phyloP scores from a whole-genome alignment of 2,329 filamentous ascomycete genomes.

The Cladosporium phlei region DNA sequence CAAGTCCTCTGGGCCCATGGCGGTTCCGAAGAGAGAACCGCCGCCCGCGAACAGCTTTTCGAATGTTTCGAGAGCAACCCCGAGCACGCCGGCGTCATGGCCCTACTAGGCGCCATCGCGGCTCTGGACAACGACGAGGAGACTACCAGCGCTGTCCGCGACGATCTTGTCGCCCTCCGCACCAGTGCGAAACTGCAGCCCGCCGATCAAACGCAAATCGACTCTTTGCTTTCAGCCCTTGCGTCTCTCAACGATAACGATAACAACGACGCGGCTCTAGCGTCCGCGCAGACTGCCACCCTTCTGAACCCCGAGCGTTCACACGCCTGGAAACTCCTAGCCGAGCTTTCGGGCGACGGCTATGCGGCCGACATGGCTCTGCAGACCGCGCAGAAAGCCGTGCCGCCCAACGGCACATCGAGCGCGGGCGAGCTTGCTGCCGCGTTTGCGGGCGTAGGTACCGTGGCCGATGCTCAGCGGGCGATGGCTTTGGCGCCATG shows the following conservation, averaged over 20 bases:
- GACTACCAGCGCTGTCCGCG: constrained; percentile 71
- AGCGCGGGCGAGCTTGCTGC: constrained; percentile 64
- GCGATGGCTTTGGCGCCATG: constrained; percentile 80
- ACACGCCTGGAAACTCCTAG: constrained; percentile 74
- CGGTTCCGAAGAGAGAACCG: constrained; percentile 64
- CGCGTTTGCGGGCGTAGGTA: constrained; percentile 70
- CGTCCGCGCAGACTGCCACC: constrained; percentile 68
- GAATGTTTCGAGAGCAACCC: constrained; percentile 69
- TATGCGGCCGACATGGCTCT: constrained; percentile 72
- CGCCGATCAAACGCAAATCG: constrained; percentile 63
- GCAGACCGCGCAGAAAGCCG: constrained; percentile 67
- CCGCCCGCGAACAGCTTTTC: constrained; percentile 75
- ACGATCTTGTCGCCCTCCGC: constrained; percentile 69
- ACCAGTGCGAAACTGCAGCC: constrained; percentile 60
- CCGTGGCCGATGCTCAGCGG: constrained; percentile 67
- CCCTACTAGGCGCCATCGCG: constrained; percentile 78
- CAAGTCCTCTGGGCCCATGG: constrained; percentile 93
- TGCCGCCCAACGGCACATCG: constrained; percentile 67
- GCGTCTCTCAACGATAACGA: constrained; percentile 52
- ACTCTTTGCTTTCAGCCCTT: constrained; percentile 70
- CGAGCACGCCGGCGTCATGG: constrained; percentile 71
- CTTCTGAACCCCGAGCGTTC: constrained; percentile 77
- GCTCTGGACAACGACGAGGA: constrained; percentile 75
- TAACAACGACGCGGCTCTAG: constrained; percentile 45
- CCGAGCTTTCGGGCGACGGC: constrained; percentile 52